Base-by-base conservation (phyloP, 1,139 yeast genomes). In the Scheffersomyces stambukii region DNA sequence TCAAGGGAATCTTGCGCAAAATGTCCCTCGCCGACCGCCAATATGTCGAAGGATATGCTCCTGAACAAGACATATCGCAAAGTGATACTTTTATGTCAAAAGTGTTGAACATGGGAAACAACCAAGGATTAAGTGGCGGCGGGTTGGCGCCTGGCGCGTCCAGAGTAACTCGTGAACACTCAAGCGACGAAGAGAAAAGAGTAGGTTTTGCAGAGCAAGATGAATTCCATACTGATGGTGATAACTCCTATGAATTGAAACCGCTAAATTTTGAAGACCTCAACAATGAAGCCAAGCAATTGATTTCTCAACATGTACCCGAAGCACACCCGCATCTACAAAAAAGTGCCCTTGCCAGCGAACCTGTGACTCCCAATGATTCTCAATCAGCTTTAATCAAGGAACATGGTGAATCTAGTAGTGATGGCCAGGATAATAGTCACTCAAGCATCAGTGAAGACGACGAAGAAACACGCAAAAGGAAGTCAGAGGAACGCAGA, bases 141-240 rank as follows among this genome's bases (percentile, higher is more conserved):
- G 74, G 72, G 0, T 40, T 66, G 37, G 57, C 52, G 0, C 72
- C 73, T 0, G 73, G 72, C 1, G 73, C 68, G 2, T 35, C 60
- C 1, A 41, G 43, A 13, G 23, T 27, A 5, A 41, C 51, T 4
- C 33, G 47, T 13, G 61, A 51, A 13, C 42, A 38, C 11, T 35
- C 38, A 0, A 48, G 46, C 40, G 41, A 50, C 37, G 38, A 41
- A 41, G 31, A 54, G 48, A n/a, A 24, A 35, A 22, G 35, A 31
- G 28, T 45, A 32, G 34, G 49, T 28, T 31, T 45, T 41, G 35
- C 37, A 19, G 25, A 13, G 28, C 27, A 30, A 9, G 36, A 28
- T 6, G 16, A n/a, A 6, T 19, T 17, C 11, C 27, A 31, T 23
- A 34, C 29, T 24, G 24, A 32, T n/a, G 44, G 45, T 28, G 46